Base-by-base conservation (phyloP, 345 rosid genomes). In the Geranium rotundifolium region DNA sequence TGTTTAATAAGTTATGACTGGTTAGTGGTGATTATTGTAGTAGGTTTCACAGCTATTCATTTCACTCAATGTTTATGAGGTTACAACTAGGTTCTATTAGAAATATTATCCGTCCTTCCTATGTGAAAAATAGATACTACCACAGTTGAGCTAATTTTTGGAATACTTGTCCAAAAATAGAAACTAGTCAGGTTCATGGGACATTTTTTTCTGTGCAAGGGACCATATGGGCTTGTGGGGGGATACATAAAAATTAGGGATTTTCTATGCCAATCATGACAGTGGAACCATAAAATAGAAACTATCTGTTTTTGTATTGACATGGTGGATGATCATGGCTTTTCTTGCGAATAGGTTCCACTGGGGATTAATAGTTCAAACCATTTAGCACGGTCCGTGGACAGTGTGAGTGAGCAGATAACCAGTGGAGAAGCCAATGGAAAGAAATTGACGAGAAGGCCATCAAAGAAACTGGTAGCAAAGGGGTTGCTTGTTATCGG, bases 401-500 rank as follows among this genome's bases (percentile, higher is more conserved):
- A 55, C 18, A 58, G 57, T 54, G 49, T 70, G 27, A 68, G 14
- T 65, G 79, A 74, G 67, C 31, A 20, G 31, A 60, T 56, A 37
- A 3, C 63, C 16, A 62, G 62, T 46, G 79, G 71, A 65, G 79
- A 72, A 67, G 62, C 59, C 54, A 71, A 67, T 65, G 68, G 69
- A 59, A 79, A 71, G 75, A 85, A 65, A 73, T 52, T 83, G 37
- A 56, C 62, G 60, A 79, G 79, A 72, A 75, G 62, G 72, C 92
- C 96, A 20, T 85, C 98, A 17, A 79, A 65, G 81, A 85, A 83
- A 71, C 57, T 73, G 23, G 65, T 89, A n/a, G 87, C 85, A 16
- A 85, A 85, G 23, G 70, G 95, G 71, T 57, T 84, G 82, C 77
- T 92, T 66, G 76, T 92, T 56, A 72, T 77, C 58, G 98, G 96